Percentiles rank a stretch among this genome's conserved stretches.
phyloP scores from a whole-genome alignment of 148 eudicot species.

The Heliamphora exappendiculata region DNA sequence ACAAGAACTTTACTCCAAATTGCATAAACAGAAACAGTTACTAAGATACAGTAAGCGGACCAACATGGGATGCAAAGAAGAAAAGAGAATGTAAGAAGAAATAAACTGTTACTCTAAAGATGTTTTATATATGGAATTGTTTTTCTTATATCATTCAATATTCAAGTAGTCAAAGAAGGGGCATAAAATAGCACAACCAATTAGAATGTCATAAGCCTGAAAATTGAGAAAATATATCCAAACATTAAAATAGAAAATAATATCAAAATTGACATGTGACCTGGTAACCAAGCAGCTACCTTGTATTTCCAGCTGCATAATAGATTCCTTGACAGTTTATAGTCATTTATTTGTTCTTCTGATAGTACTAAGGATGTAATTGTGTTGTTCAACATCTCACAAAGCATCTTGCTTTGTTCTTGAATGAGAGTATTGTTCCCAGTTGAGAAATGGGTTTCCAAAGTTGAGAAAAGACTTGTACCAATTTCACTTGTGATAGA shows the following conservation, averaged over 20 bases:
- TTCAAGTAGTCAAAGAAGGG: constrained; percentile 11
- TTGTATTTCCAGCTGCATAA: constrained; percentile 31
- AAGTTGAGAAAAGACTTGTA: constrained; percentile 51
- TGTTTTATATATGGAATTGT: neutral
- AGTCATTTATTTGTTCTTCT: constrained; percentile 21
- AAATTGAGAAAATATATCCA: constrained; percentile 26
- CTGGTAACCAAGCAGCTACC: constrained; percentile 63
- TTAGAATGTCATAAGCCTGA: constrained; percentile 15
- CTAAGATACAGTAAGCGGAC: neutral
- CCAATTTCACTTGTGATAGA: constrained; percentile 62
- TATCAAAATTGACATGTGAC: constrained; percentile 31
- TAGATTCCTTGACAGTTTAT: constrained; percentile 20
- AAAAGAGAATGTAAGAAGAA: neutral
- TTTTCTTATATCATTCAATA: neutral
- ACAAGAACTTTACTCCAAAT: neutral
- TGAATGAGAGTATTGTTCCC: constrained; percentile 31
- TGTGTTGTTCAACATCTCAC: constrained; percentile 42
- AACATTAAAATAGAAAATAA: constrained; percentile 37
- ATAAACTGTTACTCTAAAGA: neutral
- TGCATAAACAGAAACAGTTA: neutral
- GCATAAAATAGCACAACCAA: neutral
- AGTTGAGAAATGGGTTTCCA: constrained; percentile 49
- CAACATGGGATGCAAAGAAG: too few relatives aligned
- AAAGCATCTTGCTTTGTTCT: constrained; percentile 46
- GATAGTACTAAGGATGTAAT: constrained; percentile 34